These are phyloP conservation scores for Mycena olivaceomarginata DNA, from an alignment of 768 basidiomycete species.

Conservation along the genomic window DNA sequence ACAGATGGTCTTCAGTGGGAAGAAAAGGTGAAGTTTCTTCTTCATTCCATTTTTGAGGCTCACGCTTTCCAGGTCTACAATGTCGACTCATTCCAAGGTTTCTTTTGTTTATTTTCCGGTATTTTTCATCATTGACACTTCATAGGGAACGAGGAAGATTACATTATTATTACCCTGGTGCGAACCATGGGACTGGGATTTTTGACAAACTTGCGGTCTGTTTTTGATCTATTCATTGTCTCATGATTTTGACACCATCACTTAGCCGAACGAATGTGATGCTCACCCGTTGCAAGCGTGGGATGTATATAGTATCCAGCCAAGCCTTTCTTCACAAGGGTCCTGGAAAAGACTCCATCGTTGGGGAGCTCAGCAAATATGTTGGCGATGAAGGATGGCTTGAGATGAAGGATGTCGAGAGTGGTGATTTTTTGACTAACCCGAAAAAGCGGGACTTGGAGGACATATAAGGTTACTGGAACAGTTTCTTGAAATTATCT, in stretches of 20 bases:
- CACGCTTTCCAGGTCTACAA: conserved; percentile 33
- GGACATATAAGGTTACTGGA: conserved; percentile 4
- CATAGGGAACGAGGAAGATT: conserved; percentile 89
- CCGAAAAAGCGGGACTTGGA: conserved; percentile 33
- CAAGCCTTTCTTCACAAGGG: conserved; percentile 74
- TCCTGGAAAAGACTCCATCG: conserved; percentile 67
- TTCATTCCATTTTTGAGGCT: conserved; percentile 26
- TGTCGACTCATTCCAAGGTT: conserved; percentile 45
- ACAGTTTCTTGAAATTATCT: conserved; percentile 22
- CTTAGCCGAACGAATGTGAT: conserved; percentile 86
- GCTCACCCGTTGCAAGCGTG: conserved; percentile 86
- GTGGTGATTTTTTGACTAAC: conserved; percentile 54
- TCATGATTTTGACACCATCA: neutral
- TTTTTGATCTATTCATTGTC: neutral
- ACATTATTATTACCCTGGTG: conserved; percentile 84
- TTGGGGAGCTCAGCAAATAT: conserved; percentile 62
- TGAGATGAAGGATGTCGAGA: conserved; percentile 59
- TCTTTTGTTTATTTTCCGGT: neutral
- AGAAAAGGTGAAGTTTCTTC: conserved; percentile 73
- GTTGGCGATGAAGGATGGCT: conserved; percentile 64
- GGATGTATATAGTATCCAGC: conserved; percentile 86
- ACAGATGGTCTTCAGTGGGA: conserved; percentile 72
- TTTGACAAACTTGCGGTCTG: conserved; percentile 69
- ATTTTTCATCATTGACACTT: conserved; percentile 23
- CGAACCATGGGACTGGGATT: conserved; percentile 79